Evolutionary conservation across 768 basidiomycete species (phyloP).

Genomic region (Phlebiopsis flavidoalba): DNA sequence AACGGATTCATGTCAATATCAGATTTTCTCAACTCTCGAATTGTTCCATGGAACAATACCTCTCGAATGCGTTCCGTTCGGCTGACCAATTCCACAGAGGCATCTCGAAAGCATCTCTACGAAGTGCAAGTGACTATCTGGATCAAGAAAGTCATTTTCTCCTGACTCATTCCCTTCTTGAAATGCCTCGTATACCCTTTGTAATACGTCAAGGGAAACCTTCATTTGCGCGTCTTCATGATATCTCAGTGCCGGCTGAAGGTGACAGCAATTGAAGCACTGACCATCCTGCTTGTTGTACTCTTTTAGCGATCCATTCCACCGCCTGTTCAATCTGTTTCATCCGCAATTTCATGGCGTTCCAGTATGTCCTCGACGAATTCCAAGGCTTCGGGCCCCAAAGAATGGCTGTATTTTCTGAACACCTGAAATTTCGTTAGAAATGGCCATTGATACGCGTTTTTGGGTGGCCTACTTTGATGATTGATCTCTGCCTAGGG

Average conservation of each 20-base stretch:
- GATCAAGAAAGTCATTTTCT: constrained; percentile 66
- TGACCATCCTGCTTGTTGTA: constrained; percentile 88
- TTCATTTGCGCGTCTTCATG: constrained; percentile 74
- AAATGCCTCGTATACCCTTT: constrained; percentile 68
- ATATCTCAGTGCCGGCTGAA: not conserved
- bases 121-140: constrained; percentile 76
- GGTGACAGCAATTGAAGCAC: constrained; percentile 7
- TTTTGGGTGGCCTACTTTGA: constrained; percentile 32
- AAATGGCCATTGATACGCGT: constrained; percentile 4
- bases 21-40: not conserved
- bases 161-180: constrained; percentile 49
- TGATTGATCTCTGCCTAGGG: constrained; percentile 34
- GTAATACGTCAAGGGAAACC: constrained; percentile 61
- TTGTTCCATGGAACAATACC: constrained; percentile 36
- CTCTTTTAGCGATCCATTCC: constrained; percentile 77
- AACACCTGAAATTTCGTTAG: constrained; percentile 52
- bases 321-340: constrained; percentile 70
- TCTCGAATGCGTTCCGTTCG: constrained; percentile 84
- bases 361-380: constrained; percentile 69
- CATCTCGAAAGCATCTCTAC: constrained; percentile 92
- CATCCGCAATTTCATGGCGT: constrained; percentile 63
- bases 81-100: constrained; percentile 89
- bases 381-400: constrained; percentile 72
- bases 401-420: constrained; percentile 82
- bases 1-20: constrained; percentile 9